These are phyloP conservation scores for Aphanomyces invadans DNA, from an alignment of 352 stramenopile genomes.

Conservation along the genomic window DNA sequence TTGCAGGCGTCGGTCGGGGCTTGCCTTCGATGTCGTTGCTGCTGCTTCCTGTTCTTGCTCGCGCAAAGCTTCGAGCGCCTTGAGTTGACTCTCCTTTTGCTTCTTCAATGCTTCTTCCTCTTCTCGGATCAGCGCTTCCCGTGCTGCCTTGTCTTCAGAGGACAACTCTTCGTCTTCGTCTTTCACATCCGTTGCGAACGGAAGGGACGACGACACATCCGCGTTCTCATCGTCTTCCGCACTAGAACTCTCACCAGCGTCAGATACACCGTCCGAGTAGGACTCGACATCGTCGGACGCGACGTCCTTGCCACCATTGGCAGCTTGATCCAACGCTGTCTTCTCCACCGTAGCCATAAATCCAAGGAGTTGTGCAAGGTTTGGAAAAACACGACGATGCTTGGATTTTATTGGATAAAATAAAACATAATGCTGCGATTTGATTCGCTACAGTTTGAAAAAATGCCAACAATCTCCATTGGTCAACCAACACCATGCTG, in stretches of 20 bases:
- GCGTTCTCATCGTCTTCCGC: slow-evolving; percentile 12
- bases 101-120: slow-evolving; percentile 61
- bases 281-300: slow-evolving; percentile 19
- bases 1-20: slow-evolving; percentile 65
- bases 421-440: not conserved
- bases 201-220: not conserved
- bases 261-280: slow-evolving; percentile 19
- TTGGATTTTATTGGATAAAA: slow-evolving; percentile 21
- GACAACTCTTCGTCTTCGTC: slow-evolving; percentile 40
- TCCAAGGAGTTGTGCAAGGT: not conserved
- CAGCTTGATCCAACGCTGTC: not conserved
- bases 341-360: slow-evolving; percentile 19
- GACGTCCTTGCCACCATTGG: not conserved
- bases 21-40: slow-evolving; percentile 40
- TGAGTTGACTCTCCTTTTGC: slow-evolving; percentile 70
- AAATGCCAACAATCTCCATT: not conserved
- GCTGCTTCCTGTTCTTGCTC: slow-evolving; percentile 55
- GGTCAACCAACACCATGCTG: not conserved
- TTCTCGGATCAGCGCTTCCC: slow-evolving; percentile 44
- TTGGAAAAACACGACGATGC: not conserved
- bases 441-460: not conserved
- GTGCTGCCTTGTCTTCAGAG: slow-evolving; percentile 37
- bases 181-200: not conserved
- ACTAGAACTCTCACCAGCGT: not conserved
- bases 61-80: slow-evolving; percentile 63